A percentile compares a stretch with the other conserved stretches of the same genome.
Evolutionary conservation across 1,284 basidiomycete species (phyloP).

Genomic region (Kalmanozyma brasiliensis): DNA sequence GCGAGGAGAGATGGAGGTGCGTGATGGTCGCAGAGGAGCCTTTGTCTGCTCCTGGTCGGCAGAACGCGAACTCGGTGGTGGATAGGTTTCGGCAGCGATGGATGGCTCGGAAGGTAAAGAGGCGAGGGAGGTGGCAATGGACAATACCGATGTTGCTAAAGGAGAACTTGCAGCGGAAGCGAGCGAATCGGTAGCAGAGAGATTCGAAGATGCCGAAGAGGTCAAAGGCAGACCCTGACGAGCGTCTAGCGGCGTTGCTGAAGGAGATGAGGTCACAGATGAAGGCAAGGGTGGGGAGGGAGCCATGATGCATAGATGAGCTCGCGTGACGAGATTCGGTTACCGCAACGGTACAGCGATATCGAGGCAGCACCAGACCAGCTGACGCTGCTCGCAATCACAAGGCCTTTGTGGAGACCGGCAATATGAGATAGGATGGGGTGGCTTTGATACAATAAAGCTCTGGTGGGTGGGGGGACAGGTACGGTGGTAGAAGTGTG

Average conservation of each 20-base stretch:
- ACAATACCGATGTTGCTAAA: conserved; percentile 10
- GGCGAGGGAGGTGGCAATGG: conserved; percentile 19
- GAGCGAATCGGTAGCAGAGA: conserved; percentile 20
- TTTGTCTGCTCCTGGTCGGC: conserved; percentile 15
- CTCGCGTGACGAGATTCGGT: conserved; percentile 22
- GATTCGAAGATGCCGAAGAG: conserved; percentile 16
- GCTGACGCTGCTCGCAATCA: conserved; percentile 7
- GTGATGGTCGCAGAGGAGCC: background rate
- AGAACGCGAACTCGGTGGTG: background rate
- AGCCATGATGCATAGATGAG: conserved; percentile 26
- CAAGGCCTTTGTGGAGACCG: background rate
- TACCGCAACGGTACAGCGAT: conserved; percentile 7
- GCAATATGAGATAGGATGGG: conserved; percentile 4
- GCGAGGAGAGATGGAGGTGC: conserved; percentile 14
- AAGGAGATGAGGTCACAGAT: conserved; percentile 23
- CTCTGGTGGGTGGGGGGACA: conserved; percentile 5
- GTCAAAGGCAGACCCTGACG: conserved; percentile 5
- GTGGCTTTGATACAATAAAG: background rate
- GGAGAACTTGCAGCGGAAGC: conserved; percentile 18
- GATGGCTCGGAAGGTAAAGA: conserved; percentile 13
- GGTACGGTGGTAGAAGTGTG: conserved; percentile 42
- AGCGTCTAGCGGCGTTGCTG: conserved; percentile 6
- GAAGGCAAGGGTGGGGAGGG: conserved; percentile 41
- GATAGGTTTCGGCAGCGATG: conserved; percentile 14
- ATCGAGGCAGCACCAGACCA: conserved; percentile 2